Percentiles rank a stretch among this genome's conserved stretches.
phyloP scores from a whole-genome alignment of 176 grass and related monocot species.

The Thinopyrum elongatum region DNA sequence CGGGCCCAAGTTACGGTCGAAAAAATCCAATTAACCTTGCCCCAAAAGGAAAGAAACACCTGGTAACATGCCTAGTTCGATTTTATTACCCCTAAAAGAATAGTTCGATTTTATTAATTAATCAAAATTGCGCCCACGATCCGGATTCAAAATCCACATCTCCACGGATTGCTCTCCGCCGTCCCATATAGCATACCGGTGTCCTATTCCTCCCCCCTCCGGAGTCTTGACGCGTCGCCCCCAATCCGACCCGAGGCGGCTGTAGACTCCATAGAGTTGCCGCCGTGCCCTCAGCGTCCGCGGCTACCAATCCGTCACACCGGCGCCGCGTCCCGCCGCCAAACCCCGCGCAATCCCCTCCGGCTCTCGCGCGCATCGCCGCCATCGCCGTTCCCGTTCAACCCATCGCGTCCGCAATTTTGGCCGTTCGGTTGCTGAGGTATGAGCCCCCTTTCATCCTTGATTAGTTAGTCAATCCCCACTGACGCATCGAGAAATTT shows the following conservation, averaged over 20 bases:
- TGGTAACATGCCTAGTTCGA: too few relatives aligned
- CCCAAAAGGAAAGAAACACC: neutral
- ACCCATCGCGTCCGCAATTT: neutral
- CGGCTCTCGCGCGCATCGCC: neutral
- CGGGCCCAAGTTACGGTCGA: neutral
- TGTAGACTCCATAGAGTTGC: neutral
- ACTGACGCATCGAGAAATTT: neutral
- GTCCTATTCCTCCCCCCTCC: neutral
- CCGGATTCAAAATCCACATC: slow-evolving; percentile 11
- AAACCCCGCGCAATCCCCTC: neutral
- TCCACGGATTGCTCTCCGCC: neutral
- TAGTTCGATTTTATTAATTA: neutral
- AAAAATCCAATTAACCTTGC: neutral
- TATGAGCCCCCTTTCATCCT: neutral
- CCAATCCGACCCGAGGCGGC: neutral
- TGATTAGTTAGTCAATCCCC: neutral
- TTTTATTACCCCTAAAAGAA: too few relatives aligned
- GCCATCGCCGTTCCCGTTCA: neutral
- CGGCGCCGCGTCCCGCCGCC: neutral
- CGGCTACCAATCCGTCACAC: neutral
- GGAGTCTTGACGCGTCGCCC: neutral
- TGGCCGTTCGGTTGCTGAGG: neutral
- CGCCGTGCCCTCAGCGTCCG: neutral
- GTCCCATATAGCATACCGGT: neutral
- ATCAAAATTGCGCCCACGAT: neutral